Conservation (phyloP, 257 asterid species). For the Osmanthus fragrans region DNA sequence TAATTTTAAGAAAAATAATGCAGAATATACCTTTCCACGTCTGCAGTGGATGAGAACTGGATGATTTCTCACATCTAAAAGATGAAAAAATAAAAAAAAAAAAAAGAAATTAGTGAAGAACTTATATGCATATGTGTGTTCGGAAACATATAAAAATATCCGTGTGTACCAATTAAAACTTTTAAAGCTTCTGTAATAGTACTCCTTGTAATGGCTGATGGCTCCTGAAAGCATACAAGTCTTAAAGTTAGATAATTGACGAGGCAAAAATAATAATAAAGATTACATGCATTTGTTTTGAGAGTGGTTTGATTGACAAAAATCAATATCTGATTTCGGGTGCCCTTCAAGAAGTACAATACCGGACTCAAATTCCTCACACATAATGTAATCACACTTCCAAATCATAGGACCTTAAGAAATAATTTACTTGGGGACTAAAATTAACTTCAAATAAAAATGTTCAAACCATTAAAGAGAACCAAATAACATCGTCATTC, state of each 20-base stretch:
- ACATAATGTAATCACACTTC: neutral
- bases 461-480: too few species aligned
- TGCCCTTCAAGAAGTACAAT: too few species aligned
- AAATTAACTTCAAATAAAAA: too few species aligned
- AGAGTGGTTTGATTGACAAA: too few species aligned
- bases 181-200: slow-evolving; percentile 47
- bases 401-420: neutral
- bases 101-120: slow-evolving; percentile 3
- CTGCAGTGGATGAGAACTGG: slow-evolving; percentile 50
- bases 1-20: neutral
- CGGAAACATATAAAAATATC: neutral
- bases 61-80: slow-evolving; percentile 50
- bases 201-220: slow-evolving; percentile 33
- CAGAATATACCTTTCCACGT: slow-evolving; percentile 45
- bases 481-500: too few species aligned
- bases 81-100: neutral
- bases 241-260: neutral
- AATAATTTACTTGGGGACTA: too few species aligned
- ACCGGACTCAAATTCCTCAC: neutral
- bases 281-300: neutral
- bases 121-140: neutral
- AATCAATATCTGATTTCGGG: too few species aligned
- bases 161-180: slow-evolving; percentile 36
- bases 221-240: slow-evolving; percentile 33
- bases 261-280: neutral